phyloP scores from a whole-genome alignment of 179 eudicot species.

The Corrigiola litoralis region DNA sequence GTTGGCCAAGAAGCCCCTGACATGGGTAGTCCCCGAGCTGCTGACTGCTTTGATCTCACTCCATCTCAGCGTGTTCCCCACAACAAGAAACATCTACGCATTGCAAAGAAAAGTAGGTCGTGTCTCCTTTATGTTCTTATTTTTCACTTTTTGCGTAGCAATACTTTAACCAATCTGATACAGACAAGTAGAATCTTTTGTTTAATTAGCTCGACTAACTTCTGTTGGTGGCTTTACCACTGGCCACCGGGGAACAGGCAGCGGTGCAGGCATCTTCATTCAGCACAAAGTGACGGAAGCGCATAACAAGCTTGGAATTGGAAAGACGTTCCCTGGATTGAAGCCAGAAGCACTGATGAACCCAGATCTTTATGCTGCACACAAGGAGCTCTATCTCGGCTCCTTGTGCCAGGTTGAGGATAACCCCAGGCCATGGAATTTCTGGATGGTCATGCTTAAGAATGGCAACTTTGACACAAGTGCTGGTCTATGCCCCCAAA shows the following conservation, averaged over 20 bases:
- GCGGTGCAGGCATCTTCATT: constrained; percentile 11
- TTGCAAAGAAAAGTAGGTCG: constrained; percentile 5
- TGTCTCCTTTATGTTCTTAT: not conserved
- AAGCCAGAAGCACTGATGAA: constrained; percentile 31
- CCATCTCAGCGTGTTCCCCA: no score
- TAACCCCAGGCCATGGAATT: constrained; percentile 50
- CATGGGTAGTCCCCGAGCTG: constrained; percentile 76
- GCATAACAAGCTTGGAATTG: constrained; percentile 53
- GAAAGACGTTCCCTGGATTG: constrained; percentile 50
- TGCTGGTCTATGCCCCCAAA: constrained; percentile 57
- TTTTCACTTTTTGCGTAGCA: no score
- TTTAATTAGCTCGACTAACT: no score
- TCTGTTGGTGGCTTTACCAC: no score
- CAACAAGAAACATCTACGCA: no score
- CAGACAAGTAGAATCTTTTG: no score
- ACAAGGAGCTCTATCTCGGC: constrained; percentile 64
- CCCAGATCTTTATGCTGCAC: constrained; percentile 65
- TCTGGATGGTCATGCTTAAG: constrained; percentile 84
- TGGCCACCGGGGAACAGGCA: no score
- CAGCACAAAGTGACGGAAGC: constrained; percentile 42
- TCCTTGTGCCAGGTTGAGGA: constrained; percentile 49
- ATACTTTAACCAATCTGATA: not conserved
- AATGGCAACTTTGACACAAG: constrained; percentile 67
- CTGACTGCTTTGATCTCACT: constrained; percentile 66
- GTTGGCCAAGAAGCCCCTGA: constrained; percentile 63